Conservation (phyloP, 2,329 filamentous ascomycete genomes). For the Thermothelomyces thermophilus region DNA sequence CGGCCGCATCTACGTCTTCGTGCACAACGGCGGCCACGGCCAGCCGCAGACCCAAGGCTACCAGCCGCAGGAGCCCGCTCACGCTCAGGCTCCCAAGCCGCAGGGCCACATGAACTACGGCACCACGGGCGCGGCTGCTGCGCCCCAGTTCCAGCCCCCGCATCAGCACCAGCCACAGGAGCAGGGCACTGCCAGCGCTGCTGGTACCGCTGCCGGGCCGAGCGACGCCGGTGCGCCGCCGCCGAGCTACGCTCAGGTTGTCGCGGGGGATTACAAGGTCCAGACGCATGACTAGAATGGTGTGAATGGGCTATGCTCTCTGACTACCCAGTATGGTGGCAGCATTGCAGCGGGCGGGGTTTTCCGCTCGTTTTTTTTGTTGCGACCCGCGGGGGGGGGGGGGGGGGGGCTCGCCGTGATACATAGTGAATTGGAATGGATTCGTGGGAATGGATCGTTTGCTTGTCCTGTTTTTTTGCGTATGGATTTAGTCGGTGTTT, state of each 20-base stretch:
- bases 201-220: constrained; percentile 20
- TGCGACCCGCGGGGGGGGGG: too few relatives aligned
- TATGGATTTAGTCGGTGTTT: background rate
- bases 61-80: constrained; percentile 26
- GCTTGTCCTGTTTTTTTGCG: background rate
- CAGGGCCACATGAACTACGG: constrained; percentile 42
- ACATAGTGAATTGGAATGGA: background rate
- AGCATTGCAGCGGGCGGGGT: background rate
- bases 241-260: constrained; percentile 83
- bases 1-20: constrained; percentile 70
- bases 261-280: constrained; percentile 85
- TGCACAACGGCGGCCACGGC: constrained; percentile 41
- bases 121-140: constrained; percentile 24
- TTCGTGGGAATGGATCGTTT: background rate
- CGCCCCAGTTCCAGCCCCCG: background rate
- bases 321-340: too few relatives aligned
- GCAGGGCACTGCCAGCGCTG: constrained; percentile 18
- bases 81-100: constrained; percentile 28
- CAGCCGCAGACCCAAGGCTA: constrained; percentile 5
- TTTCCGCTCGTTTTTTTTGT: too few relatives aligned
- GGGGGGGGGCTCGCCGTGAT: background rate
- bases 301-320: constrained; percentile 28
- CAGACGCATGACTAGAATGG: constrained; percentile 63
- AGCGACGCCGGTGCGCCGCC: constrained; percentile 50
- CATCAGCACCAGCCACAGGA: constrained; percentile 18